Evolutionary conservation across 2,329 filamentous ascomycete genomes (phyloP), one percentile per base, ranked within the genome.

Genomic region (Sphaerulina vaccinii): DNA sequence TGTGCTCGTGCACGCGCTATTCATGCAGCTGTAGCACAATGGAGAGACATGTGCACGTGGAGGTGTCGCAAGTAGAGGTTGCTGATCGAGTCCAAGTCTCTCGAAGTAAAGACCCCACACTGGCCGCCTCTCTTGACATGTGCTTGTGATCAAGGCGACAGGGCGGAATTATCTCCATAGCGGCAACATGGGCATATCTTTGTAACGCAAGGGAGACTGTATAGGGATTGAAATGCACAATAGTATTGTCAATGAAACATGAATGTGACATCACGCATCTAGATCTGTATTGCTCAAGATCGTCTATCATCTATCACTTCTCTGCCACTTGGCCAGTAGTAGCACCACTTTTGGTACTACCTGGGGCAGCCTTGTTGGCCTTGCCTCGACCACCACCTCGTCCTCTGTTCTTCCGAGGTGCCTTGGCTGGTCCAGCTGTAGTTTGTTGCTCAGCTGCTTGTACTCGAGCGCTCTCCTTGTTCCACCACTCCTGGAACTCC

Each of bases 401-500:
- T 16, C 52, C 46, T 49, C 58, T 43, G 36, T 52, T 32, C 56
- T 57, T 60, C 56, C 58, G 59, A 16, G 40, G 41, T 9, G 51
- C 36, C 46, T 60, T 58, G 13, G 41, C 29, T 13, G 58, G 36
- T 37, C 35, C 47, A 15, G 57, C 56, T n/a, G 51, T 44, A 27
- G 36, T 49, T 22, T 51, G 47, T 37, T 55, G 54, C 47, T 65
- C 62, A 2, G 56, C 63, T 44, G 68, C 66, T 43, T 67, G 63
- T 32, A 86, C 81, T 22, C 87, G 79, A 54, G 79, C 79, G 62
- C 85, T 90, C 70, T 96, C 91, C 56, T 87, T 84, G 60, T 95
- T 89, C 90, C 90, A 96, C 90, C 91, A 96, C 68, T 95, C 85
- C 67, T 96, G 89, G 68, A 99, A 99, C 45, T 90, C 90, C 67